These are phyloP conservation scores for Pythium diclinum DNA, from an alignment of 352 stramenopile genomes.

Conservation along the genomic window DNA sequence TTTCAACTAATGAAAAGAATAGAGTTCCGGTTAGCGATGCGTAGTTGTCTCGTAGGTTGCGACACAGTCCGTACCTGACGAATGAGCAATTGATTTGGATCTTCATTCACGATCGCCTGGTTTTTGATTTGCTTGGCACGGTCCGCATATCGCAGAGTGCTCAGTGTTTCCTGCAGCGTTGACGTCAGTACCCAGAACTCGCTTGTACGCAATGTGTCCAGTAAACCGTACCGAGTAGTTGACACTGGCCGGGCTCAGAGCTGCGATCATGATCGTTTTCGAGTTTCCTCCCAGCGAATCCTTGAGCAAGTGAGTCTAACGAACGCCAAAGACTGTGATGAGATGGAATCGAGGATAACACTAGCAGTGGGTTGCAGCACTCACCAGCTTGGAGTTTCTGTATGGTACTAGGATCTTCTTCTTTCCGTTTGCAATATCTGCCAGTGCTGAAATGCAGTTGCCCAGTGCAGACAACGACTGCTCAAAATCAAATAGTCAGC, in stretches of 20 bases:
- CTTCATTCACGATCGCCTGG: slow-evolving; percentile 91
- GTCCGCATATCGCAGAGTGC: slow-evolving; percentile 89
- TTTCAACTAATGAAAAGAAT: slow-evolving; percentile 48
- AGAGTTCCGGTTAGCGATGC: not conserved
- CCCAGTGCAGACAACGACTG: slow-evolving; percentile 87
- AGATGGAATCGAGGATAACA: not conserved
- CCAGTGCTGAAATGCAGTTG: slow-evolving; percentile 91
- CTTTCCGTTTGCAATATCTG: slow-evolving; percentile 82
- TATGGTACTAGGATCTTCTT: slow-evolving; percentile 89
- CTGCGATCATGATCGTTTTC: slow-evolving; percentile 91
- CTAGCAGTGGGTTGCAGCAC: not conserved
- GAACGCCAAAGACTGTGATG: not conserved
- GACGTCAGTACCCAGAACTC: not conserved
- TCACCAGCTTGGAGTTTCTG: slow-evolving; percentile 90
- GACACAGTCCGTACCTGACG: slow-evolving; percentile 39
- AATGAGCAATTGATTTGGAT: slow-evolving; percentile 87
- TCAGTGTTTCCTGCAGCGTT: slow-evolving; percentile 76
- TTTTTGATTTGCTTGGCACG: slow-evolving; percentile 93
- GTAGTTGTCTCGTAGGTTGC: no score
- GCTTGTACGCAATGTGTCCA: not conserved
- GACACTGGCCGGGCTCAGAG: slow-evolving; percentile 80
- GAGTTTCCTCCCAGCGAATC: slow-evolving; percentile 86
- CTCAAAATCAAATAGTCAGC: not conserved
- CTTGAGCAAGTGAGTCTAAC: slow-evolving; percentile 79
- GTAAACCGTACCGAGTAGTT: slow-evolving; percentile 69